These are phyloP conservation scores for Casuarina cunninghamiana DNA, from an alignment of 306 rosid genomes.

Conservation along the genomic window DNA sequence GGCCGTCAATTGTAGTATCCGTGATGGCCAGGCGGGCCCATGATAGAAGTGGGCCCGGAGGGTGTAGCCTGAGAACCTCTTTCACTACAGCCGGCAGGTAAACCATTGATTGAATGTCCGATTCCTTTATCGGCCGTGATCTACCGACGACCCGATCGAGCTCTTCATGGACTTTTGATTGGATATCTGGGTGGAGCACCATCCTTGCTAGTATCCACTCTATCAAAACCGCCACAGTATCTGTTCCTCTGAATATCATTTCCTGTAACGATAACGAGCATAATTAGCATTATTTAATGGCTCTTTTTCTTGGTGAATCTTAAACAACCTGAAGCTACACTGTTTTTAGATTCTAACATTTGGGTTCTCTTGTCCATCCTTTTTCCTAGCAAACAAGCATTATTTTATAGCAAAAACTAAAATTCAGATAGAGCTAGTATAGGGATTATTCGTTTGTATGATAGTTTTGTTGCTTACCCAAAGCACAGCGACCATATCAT, in stretches of 20 bases:
- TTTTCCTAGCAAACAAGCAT: not conserved
- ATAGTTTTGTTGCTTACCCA: constrained; percentile 60
- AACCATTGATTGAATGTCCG: constrained; percentile 41
- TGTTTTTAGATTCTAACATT: not conserved
- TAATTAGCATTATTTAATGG: not conserved
- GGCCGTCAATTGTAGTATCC: constrained; percentile 72
- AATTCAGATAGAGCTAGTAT: not conserved
- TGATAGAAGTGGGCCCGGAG: constrained; percentile 93
- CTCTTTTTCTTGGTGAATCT: constrained; percentile 1
- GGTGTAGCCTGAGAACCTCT: constrained; percentile 83
- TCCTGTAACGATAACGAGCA: constrained; percentile 37
- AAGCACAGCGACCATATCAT: constrained; percentile 92
- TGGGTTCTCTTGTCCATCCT: not conserved
- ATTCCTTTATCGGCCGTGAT: constrained; percentile 51
- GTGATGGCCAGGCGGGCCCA: constrained; percentile 89
- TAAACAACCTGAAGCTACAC: not conserved
- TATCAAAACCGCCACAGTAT: constrained; percentile 77
- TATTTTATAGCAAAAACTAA: not conserved
- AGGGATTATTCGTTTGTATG: not conserved
- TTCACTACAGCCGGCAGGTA: constrained; percentile 80
- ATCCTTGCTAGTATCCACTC: constrained; percentile 88
- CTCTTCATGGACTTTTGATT: constrained; percentile 59
- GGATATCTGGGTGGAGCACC: constrained; percentile 63
- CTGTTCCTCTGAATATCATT: constrained; percentile 94
- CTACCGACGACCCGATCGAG: constrained; percentile 55